phyloP scores from a whole-genome alignment of 164 flowering plant genomes.

The Vitis cinerea region DNA sequence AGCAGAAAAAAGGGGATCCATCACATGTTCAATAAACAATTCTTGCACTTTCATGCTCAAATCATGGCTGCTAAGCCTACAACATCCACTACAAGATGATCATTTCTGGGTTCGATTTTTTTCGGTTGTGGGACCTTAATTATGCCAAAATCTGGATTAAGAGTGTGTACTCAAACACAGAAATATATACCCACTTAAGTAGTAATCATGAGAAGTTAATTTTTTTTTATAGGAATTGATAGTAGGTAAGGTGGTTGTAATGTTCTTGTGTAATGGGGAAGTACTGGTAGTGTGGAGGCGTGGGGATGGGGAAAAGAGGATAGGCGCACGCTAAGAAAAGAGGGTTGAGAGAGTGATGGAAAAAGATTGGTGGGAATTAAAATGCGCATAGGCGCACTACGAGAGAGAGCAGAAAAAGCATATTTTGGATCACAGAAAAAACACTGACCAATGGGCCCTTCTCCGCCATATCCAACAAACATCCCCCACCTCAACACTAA shows the following conservation, averaged over 20 bases:
- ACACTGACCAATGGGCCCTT: slow-evolving; percentile 19
- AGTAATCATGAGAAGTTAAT: background rate
- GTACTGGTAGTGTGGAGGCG: background rate
- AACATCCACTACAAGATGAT: background rate
- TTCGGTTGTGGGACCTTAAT: background rate
- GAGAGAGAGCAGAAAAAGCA: background rate
- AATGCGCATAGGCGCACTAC: slow-evolving; percentile 21
- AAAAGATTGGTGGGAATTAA: slow-evolving; percentile 6
- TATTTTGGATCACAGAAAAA: background rate
- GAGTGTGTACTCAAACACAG: background rate
- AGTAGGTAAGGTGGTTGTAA: background rate
- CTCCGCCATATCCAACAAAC: slow-evolving; percentile 24
- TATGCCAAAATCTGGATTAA: background rate
- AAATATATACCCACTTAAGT: background rate
- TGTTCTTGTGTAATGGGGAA: background rate
- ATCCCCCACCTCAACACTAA: slow-evolving; percentile 15
- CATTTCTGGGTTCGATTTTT: background rate
- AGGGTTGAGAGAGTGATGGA: slow-evolving; percentile 5
- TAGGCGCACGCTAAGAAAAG: slow-evolving; percentile 10
- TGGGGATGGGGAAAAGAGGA: background rate
- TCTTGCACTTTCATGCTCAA: too few relatives aligned
- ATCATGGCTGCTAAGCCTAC: too few relatives aligned
- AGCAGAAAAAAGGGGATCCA: too few relatives aligned
- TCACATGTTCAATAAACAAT: too few relatives aligned
- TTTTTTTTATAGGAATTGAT: background rate